These are phyloP conservation scores for Coemansia sp. DNA, from an alignment of 192 early-diverging fungal genomes.

Conservation along the genomic window DNA sequence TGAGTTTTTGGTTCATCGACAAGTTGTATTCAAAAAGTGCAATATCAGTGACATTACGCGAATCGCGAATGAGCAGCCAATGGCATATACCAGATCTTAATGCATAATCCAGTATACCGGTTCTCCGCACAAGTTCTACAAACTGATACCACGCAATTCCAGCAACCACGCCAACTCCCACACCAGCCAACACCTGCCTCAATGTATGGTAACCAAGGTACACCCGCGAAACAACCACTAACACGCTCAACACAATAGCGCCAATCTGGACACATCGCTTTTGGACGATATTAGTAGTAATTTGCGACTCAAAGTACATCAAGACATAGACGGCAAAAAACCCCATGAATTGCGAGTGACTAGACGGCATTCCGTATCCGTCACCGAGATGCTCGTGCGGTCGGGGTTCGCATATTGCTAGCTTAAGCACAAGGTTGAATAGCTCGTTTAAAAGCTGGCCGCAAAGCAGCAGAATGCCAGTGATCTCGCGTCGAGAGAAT, in stretches of 20 bases:
- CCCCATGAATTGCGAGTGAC: constrained; percentile 55
- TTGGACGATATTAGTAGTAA: constrained; percentile 11
- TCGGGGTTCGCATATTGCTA: constrained; percentile 23
- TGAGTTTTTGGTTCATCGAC: constrained; percentile 9
- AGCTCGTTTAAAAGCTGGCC: constrained; percentile 50
- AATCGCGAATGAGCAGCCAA: constrained; percentile 51
- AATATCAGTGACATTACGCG: constrained; percentile 26
- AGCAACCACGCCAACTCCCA: constrained; percentile 12
- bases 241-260: constrained; percentile 16
- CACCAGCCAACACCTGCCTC: constrained; percentile 30
- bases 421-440: constrained; percentile 37
- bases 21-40: constrained; percentile 39
- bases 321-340: constrained; percentile 31
- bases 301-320: constrained; percentile 22
- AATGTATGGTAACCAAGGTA: constrained; percentile 47
- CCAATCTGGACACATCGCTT: constrained; percentile 20
- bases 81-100: constrained; percentile 14
- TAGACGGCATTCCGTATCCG: constrained; percentile 56
- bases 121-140: constrained; percentile 18
- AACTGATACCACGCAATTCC: constrained; percentile 30
- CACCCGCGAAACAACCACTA: constrained; percentile 33
- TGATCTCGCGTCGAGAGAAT: constrained; percentile 45
- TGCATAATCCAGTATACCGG: constrained; percentile 5
- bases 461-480: constrained; percentile 25
- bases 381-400: constrained; percentile 42